These are phyloP conservation scores for Gyrodon lividus DNA, from an alignment of 768 basidiomycete genomes.

Conservation along the genomic window DNA sequence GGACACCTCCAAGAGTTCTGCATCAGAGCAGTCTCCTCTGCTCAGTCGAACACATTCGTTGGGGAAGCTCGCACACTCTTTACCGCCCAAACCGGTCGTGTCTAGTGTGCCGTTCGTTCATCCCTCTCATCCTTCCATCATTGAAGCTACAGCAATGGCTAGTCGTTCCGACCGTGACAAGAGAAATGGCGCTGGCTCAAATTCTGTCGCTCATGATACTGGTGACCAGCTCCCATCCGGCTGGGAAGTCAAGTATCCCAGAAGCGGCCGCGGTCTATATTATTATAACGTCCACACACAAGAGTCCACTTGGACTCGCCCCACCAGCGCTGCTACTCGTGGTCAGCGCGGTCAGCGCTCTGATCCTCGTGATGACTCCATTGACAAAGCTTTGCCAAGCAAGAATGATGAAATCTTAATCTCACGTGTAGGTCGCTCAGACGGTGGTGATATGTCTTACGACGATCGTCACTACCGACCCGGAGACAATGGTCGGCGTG, in stretches of 20 bases:
- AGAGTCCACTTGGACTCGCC: slow-evolving; percentile 58
- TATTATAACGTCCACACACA: slow-evolving; percentile 59
- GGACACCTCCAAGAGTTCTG: slow-evolving; percentile 8
- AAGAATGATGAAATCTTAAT: slow-evolving; percentile 22
- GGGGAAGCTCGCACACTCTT: slow-evolving; percentile 57
- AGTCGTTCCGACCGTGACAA: slow-evolving; percentile 43
- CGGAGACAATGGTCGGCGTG: slow-evolving; percentile 28
- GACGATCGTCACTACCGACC: slow-evolving; percentile 70
- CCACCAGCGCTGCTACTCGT: slow-evolving; percentile 34
- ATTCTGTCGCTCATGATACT: slow-evolving; percentile 24
- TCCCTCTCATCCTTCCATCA: slow-evolving; percentile 56
- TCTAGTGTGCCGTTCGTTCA: slow-evolving; percentile 51
- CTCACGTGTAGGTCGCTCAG: slow-evolving; percentile 31
- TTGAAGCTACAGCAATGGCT: slow-evolving; percentile 63
- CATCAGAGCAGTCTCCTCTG: slow-evolving; percentile 23
- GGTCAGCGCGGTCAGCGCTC: slow-evolving; percentile 25
- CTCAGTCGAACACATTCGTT: slow-evolving; percentile 26
- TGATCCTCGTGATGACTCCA: slow-evolving; percentile 26
- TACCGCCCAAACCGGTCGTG: slow-evolving; percentile 64
- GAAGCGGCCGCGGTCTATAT: slow-evolving; percentile 48
- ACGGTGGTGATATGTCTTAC: slow-evolving; percentile 42
- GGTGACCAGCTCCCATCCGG: slow-evolving; percentile 47
- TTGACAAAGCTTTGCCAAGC: slow-evolving; percentile 24
- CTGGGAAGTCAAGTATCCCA: slow-evolving; percentile 59
- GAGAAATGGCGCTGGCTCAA: slow-evolving; percentile 36